Conservation (phyloP, 2,329 filamentous ascomycete genomes). For the Apiospora kogelbergensis region DNA sequence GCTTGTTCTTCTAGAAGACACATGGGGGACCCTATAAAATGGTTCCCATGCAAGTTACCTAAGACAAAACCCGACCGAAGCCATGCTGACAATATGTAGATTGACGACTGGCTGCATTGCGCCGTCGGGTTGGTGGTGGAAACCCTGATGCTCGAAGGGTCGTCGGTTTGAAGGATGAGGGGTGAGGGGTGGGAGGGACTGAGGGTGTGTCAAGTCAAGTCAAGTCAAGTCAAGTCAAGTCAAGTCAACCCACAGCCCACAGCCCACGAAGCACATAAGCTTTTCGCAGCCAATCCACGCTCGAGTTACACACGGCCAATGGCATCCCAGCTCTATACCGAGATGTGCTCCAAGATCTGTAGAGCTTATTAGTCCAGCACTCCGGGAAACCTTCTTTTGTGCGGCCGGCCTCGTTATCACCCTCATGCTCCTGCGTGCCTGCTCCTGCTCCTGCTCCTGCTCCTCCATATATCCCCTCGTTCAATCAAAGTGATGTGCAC, state of each 20-base stretch:
- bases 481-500: background rate
- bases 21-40: background rate
- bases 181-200: background rate
- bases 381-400: conserved; percentile 4
- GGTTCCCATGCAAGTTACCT: conserved; percentile 1
- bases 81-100: background rate
- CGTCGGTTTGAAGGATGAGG: background rate
- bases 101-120: background rate
- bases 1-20: background rate
- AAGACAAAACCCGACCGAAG: background rate
- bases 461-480: background rate
- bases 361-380: conserved; percentile 14
- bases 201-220: background rate
- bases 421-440: background rate
- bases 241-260: background rate
- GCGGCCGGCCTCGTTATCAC: background rate
- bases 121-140: conserved; percentile 1
- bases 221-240: background rate
- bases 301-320: conserved; percentile 13
- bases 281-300: conserved; percentile 15
- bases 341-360: conserved; percentile 17
- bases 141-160: background rate
- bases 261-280: conserved; percentile 10
- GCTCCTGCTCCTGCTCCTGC: background rate
- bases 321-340: conserved; percentile 16